Evolutionary conservation across 495 filamentous ascomycete species (phyloP).

Genomic region (Chlorociboria aeruginascens): DNA sequence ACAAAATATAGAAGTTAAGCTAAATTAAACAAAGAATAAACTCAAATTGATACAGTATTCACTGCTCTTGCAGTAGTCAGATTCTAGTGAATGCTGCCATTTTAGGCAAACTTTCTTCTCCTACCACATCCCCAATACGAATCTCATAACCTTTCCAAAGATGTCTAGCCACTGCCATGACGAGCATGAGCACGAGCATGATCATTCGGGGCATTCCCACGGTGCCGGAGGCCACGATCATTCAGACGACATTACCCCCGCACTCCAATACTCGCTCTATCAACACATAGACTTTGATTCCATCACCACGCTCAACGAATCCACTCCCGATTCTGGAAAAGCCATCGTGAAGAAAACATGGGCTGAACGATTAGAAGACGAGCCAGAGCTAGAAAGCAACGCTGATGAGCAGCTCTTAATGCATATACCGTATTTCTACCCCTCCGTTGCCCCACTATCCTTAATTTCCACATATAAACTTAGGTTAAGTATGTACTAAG

Average conservation of each 20-base stretch:
- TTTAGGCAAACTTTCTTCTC: neutral
- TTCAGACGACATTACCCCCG: slow-evolving; percentile 81
- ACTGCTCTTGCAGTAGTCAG: too few relatives aligned
- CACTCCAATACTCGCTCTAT: slow-evolving; percentile 78
- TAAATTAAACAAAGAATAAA: neutral
- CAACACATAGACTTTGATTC: slow-evolving; percentile 81
- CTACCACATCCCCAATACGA: neutral
- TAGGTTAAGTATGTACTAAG: neutral
- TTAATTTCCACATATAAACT: too few relatives aligned
- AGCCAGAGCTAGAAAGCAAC: slow-evolving; percentile 71
- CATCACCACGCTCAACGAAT: slow-evolving; percentile 79
- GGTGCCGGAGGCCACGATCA: slow-evolving; percentile 23
- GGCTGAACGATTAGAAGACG: slow-evolving; percentile 57
- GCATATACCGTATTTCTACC: slow-evolving; percentile 58
- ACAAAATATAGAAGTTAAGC: neutral
- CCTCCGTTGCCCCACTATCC: neutral
- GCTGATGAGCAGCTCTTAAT: slow-evolving; percentile 90
- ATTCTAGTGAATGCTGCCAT: too few relatives aligned
- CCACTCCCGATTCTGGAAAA: slow-evolving; percentile 49
- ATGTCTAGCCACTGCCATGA: slow-evolving; percentile 29
- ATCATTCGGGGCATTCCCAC: slow-evolving; percentile 18
- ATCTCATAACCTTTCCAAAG: slow-evolving; percentile 7
- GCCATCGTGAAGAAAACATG: slow-evolving; percentile 83
- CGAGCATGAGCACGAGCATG: slow-evolving; percentile 10
- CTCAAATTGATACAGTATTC: too few relatives aligned